Evolutionary conservation across 2,329 filamentous ascomycete species (phyloP).

Genomic region (Fonsecaea pedrosoi): DNA sequence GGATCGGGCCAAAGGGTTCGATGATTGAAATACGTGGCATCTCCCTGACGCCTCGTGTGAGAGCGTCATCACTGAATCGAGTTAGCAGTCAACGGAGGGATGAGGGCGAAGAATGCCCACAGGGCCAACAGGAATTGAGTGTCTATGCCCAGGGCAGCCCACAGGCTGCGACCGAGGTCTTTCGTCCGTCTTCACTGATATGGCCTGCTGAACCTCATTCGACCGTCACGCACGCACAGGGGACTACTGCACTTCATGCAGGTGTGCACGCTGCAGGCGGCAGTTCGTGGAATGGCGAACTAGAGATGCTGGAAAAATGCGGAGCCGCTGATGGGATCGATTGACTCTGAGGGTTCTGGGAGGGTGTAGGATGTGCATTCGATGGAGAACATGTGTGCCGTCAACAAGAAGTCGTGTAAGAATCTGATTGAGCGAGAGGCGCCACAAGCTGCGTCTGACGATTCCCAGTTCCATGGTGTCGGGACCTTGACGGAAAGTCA

Average conservation of each 20-base stretch:
- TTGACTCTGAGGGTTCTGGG: not conserved
- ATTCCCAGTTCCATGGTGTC: not conserved
- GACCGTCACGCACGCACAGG: not conserved
- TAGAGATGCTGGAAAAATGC: not conserved
- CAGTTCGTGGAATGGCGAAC: not conserved
- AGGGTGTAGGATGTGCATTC: not conserved
- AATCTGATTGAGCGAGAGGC: not conserved
- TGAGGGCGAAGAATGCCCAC: not conserved
- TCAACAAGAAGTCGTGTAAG: not conserved
- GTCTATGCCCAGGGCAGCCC: not conserved
- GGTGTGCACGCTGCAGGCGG: not conserved
- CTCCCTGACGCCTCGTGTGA: not conserved
- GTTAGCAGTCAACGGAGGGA: constrained; percentile 1
- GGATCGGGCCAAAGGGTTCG: not conserved
- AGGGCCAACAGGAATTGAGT: not conserved
- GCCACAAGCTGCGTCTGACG: not conserved
- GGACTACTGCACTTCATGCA: constrained; percentile 2
- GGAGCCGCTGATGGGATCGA: not conserved
- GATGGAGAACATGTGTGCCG: not conserved
- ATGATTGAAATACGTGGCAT: constrained; percentile 1
- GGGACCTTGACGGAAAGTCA: constrained; percentile 5
- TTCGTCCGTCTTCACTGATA: not conserved
- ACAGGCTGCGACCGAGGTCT: not conserved
- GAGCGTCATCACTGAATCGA: not conserved
- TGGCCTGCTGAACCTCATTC: not conserved